Conservation (phyloP, 768 basidiomycete species). For the Coprinopsis cinerea region DNA sequence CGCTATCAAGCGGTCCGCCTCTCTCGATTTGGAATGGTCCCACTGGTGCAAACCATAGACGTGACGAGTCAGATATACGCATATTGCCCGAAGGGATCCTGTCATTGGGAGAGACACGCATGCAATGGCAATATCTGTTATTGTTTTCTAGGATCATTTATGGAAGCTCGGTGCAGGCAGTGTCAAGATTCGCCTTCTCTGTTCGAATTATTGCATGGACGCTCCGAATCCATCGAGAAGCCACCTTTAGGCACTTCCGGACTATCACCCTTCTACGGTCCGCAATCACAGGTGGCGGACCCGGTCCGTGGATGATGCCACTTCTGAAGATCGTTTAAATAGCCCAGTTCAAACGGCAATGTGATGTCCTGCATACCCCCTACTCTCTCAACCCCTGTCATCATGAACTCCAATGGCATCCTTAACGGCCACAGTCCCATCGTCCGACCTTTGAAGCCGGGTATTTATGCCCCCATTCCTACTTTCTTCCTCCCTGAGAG, state of each 20-base stretch:
- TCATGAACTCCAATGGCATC: constrained; percentile 11
- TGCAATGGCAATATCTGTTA: neutral
- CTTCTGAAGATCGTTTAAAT: constrained; percentile 7
- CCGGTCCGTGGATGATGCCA: neutral
- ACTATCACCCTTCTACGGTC: neutral
- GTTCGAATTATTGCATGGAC: neutral
- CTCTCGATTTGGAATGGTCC: no score
- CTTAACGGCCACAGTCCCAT: constrained; percentile 23
- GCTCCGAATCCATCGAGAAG: neutral
- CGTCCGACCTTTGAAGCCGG: constrained; percentile 58
- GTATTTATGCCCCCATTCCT: constrained; percentile 82
- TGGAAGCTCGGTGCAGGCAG: no score
- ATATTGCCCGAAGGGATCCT: no score
- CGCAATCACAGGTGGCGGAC: neutral
- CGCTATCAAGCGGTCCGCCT: neutral
- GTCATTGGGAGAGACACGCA: neutral
- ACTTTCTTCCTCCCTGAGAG: constrained; percentile 73
- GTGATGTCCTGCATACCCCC: constrained; percentile 5
- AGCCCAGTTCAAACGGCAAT: neutral
- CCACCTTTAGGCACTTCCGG: no score
- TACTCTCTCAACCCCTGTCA: neutral
- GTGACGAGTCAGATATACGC: no score
- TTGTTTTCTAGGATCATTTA: no score
- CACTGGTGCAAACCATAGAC: no score
- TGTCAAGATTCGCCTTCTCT: no score